phyloP scores from a whole-genome alignment of 805 yeast genomes.

The Candida silvatica region DNA sequence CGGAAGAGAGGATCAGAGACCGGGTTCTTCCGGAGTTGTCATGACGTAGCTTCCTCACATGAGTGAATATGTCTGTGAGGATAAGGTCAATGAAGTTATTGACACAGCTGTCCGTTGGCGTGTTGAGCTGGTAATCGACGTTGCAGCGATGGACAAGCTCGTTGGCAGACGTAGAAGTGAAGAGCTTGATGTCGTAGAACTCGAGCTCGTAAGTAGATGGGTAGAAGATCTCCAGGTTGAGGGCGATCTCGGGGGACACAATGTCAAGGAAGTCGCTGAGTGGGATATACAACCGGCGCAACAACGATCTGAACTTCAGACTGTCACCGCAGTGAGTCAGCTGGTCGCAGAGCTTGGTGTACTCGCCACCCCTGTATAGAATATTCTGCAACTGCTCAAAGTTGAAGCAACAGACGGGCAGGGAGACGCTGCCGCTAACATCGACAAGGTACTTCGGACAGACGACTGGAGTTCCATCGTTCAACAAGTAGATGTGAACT shows the following conservation, averaged over 20 bases:
- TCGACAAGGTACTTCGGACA: constrained; percentile 60
- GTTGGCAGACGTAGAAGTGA: constrained; percentile 15
- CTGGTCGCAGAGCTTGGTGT: constrained; percentile 8
- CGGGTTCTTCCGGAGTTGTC: constrained; percentile 30
- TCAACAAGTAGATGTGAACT: constrained; percentile 58
- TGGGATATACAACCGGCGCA: constrained; percentile 45
- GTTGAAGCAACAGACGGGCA: constrained; percentile 57
- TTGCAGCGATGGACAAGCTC: constrained; percentile 7
- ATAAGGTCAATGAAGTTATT: constrained; percentile 73
- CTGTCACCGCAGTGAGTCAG: constrained; percentile 15
- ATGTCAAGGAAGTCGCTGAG: constrained; percentile 48
- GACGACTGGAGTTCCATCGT: constrained; percentile 81
- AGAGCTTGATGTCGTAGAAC: constrained; percentile 19
- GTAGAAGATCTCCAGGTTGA: constrained; percentile 68
- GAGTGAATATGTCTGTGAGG: constrained; percentile 64
- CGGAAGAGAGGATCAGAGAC: constrained; percentile 75
- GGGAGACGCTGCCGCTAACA: constrained; percentile 32
- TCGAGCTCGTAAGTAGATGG: constrained; percentile 46
- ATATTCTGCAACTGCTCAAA: constrained; percentile 30
- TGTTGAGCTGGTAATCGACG: constrained; percentile 6
- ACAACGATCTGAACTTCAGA: constrained; percentile 31
- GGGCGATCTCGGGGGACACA: constrained; percentile 51
- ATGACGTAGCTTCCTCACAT: constrained; percentile 48
- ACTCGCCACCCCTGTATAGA: constrained; percentile 13
- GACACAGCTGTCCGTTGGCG: constrained; percentile 30